Conservation (phyloP, 192 early-diverging fungal species). For the Backusella morwellensis region DNA sequence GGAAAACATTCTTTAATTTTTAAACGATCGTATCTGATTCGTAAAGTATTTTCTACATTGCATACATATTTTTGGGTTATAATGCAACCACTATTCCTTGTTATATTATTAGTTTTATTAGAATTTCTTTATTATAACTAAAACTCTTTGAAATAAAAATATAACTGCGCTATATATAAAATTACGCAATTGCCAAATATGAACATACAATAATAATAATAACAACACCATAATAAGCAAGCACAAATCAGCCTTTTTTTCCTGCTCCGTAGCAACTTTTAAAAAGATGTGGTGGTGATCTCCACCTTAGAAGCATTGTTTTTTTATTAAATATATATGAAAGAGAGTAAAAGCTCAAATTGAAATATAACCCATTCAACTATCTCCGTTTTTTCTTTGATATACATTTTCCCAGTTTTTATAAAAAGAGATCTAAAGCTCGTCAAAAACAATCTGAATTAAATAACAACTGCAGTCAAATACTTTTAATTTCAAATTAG, state of each 20-base stretch:
- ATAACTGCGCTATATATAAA: not conserved
- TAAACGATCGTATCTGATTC: not conserved
- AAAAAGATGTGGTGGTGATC: not conserved
- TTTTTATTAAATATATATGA: not conserved
- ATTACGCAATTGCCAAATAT: not conserved
- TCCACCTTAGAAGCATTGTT: not conserved
- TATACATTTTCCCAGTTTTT: not conserved
- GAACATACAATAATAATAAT: not conserved
- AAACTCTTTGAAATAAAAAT: not conserved
- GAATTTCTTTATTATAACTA: not conserved
- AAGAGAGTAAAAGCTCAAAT: not conserved
- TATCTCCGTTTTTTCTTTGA: not conserved
- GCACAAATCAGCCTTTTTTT: not conserved
- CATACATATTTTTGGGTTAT: not conserved
- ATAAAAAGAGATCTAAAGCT: not conserved
- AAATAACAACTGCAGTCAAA: constrained; percentile 4
- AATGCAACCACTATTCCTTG: not conserved
- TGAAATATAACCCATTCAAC: not conserved
- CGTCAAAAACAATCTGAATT: not conserved
- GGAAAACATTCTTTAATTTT: not conserved
- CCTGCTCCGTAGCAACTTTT: not conserved
- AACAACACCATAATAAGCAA: not conserved
- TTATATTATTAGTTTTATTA: not conserved
- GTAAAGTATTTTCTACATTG: not conserved
- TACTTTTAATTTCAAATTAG: not conserved